A percentile compares a stretch with the other conserved stretches of the same genome.
These are phyloP conservation scores for Podaxis rugospora DNA, from an alignment of 768 basidiomycete genomes.

Conservation along the genomic window DNA sequence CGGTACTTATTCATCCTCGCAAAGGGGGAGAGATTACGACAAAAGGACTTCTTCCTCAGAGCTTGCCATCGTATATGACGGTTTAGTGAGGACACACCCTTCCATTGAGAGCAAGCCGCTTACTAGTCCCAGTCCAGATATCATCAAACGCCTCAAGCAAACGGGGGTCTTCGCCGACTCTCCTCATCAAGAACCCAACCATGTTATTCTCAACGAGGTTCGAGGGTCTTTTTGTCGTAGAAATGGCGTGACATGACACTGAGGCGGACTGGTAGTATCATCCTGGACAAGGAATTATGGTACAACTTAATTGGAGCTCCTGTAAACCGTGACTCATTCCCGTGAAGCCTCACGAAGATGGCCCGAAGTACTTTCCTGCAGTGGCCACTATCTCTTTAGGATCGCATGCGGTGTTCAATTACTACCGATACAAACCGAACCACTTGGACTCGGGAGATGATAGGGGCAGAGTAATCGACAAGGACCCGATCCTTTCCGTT, in stretches of 20 bases:
- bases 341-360: slow-evolving; percentile 85
- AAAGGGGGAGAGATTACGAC: slow-evolving; percentile 71
- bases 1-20: slow-evolving; percentile 1
- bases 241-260: slow-evolving; percentile 2
- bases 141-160: slow-evolving; percentile 63
- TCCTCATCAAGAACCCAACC: slow-evolving; percentile 73
- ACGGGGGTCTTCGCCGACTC: slow-evolving; percentile 62
- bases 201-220: slow-evolving; percentile 87
- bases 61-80: slow-evolving; percentile 66
- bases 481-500: slow-evolving; percentile 62
- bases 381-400: slow-evolving; percentile 90
- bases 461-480: slow-evolving; percentile 54
- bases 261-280: slow-evolving; percentile 52
- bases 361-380: slow-evolving; percentile 80
- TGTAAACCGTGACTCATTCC: slow-evolving; percentile 6
- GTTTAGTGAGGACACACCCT: slow-evolving; percentile 47
- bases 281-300: slow-evolving; percentile 92
- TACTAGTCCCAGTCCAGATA: slow-evolving; percentile 56
- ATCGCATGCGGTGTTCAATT: slow-evolving; percentile 79
- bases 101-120: slow-evolving; percentile 1
- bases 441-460: slow-evolving; percentile 17
- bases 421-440: slow-evolving; percentile 58
- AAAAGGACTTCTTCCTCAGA: slow-evolving; percentile 62
- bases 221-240: slow-evolving; percentile 12
- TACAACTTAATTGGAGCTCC: slow-evolving; percentile 28